These are phyloP conservation scores for Hypomyces perniciosus DNA, from an alignment of 2,329 filamentous ascomycete genomes.

Conservation along the genomic window DNA sequence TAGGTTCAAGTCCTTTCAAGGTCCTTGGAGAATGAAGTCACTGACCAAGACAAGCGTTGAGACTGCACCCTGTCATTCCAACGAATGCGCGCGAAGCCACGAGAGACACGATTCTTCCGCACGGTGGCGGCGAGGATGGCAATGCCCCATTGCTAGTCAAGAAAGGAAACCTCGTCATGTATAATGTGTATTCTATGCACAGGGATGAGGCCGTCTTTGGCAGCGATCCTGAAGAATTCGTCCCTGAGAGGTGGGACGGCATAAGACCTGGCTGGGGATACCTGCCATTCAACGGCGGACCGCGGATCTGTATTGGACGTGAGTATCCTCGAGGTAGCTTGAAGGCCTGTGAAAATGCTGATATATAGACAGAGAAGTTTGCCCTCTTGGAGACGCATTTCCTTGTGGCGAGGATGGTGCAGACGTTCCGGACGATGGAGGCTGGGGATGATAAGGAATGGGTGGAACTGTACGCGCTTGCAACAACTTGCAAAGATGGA, in stretches of 20 bases:
- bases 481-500: conserved; percentile 30
- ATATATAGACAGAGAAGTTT: conserved; percentile 26
- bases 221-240: conserved; percentile 31
- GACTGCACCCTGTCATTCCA: conserved; percentile 46
- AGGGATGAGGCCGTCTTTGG: conserved; percentile 32
- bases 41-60: conserved; percentile 31
- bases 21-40: not conserved
- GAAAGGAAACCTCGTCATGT: conserved; percentile 40
- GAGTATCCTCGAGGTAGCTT: conserved; percentile 14
- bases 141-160: conserved; percentile 42
- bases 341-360: not conserved
- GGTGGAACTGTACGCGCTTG: conserved; percentile 30
- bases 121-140: conserved; percentile 45
- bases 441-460: conserved; percentile 25
- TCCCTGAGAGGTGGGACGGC: conserved; percentile 36
- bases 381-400: conserved; percentile 30
- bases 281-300: conserved; percentile 41
- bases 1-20: conserved; percentile 24
- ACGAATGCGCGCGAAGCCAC: conserved; percentile 35
- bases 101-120: conserved; percentile 43
- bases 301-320: conserved; percentile 40
- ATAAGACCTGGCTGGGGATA: conserved; percentile 36
- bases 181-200: conserved; percentile 38
- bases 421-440: conserved; percentile 25
- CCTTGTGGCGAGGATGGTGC: conserved; percentile 29